Base-by-base conservation (phyloP, 2,329 filamentous ascomycete species). In the Trichoderma gracile region DNA sequence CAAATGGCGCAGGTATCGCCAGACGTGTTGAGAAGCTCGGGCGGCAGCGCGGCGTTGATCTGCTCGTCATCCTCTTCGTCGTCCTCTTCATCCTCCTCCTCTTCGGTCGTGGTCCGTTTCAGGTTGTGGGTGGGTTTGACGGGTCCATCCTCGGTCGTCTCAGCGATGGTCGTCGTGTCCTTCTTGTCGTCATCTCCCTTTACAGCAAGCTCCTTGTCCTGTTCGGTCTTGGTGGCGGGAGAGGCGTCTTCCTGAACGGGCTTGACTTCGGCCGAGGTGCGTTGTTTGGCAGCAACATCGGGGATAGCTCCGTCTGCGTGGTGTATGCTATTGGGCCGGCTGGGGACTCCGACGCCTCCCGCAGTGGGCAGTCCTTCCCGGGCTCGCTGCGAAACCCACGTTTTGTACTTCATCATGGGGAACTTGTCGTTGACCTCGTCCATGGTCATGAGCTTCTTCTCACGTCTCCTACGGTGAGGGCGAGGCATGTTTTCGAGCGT, bases 381-480 rank as follows among this genome's bases (percentile, higher is more conserved):
- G 64, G 93, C 93, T 65, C 94, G 89, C 63, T 87, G 87, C 7
- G 91, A 89, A 65, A 95, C 90, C 94, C 95, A 99, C 59, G 85
- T 86, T 81, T 99, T 98, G 84, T 99, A 99, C 78, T 98, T 98
- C 71, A 88, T 89, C 79, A 97, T 87, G 0, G 95, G 94, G 72
- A 99, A 99, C 71, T 96, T 92, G 70, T 96, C 93, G 75, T 99
- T 98, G 68, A 99, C 95, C 78, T 99, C 95, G 67, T 99, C 95
- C 88, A 98, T 97, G 2, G 91, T 91, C 95, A 99, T 98, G 70
- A 99, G 78, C 77, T 97, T 99, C 87, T 99, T 99, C 78, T 99
- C 95, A 66, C 93, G 87, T 69, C 94, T 86, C 72, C 94, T 86
- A 64, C 95, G 87, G 75, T 95, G 93, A 57, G 92, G 89, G 66